phyloP scores from a whole-genome alignment of 148 eudicot genomes.

The Simmondsia chinensis region DNA sequence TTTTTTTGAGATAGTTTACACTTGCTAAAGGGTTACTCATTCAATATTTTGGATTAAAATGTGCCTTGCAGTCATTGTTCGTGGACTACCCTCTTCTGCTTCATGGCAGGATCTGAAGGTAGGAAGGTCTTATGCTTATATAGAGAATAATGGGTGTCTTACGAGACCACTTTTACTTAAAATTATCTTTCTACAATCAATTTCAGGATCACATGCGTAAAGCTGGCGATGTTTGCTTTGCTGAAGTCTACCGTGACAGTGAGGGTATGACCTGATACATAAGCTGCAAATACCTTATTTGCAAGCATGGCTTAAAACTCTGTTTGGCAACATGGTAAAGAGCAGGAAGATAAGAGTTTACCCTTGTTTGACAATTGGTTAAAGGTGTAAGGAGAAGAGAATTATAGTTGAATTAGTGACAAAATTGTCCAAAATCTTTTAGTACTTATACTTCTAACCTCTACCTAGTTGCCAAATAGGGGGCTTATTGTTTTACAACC shows the following conservation, averaged over 20 bases:
- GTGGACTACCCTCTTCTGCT: slow-evolving; percentile 96
- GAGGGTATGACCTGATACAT: slow-evolving; percentile 39
- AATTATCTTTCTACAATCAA: neutral
- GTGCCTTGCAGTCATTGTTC: slow-evolving; percentile 56
- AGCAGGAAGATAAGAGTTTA: too few relatives aligned
- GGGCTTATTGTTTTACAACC: too few relatives aligned
- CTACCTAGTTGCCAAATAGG: too few relatives aligned
- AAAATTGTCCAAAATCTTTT: too few relatives aligned
- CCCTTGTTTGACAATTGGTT: too few relatives aligned
- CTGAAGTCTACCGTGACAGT: slow-evolving; percentile 85
- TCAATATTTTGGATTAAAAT: slow-evolving; percentile 1
- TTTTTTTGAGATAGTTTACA: neutral
- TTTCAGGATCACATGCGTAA: slow-evolving; percentile 98
- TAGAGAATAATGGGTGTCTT: too few relatives aligned
- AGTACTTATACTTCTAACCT: too few relatives aligned
- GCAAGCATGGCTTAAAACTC: neutral
- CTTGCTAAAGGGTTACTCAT: neutral
- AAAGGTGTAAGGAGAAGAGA: too few relatives aligned
- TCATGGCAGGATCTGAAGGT: slow-evolving; percentile 99
- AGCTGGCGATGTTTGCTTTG: slow-evolving; percentile 99
- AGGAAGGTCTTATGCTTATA: too few relatives aligned
- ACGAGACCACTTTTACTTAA: neutral
- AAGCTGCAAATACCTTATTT: neutral
- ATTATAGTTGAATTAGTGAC: too few relatives aligned
- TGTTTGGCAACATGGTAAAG: too few relatives aligned